These are phyloP conservation scores for Drechslera avenae DNA, from an alignment of 2,329 filamentous ascomycete species.

Conservation along the genomic window DNA sequence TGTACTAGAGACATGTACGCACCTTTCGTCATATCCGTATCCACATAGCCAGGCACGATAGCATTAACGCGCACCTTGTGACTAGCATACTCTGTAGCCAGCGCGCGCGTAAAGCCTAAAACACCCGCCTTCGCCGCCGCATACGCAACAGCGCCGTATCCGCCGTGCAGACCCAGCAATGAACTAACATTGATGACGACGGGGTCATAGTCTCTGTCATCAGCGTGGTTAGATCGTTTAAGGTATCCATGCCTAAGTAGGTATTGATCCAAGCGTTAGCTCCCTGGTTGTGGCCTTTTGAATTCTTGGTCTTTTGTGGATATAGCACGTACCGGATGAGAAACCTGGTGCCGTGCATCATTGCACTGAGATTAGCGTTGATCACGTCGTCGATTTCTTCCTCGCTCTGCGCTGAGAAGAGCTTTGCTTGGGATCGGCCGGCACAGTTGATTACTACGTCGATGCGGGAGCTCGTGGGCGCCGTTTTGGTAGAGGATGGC, in stretches of 20 bases:
- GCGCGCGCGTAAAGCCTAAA: slow-evolving; percentile 70
- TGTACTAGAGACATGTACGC: slow-evolving; percentile 13
- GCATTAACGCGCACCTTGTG: slow-evolving; percentile 75
- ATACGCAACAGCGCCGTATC: slow-evolving; percentile 73
- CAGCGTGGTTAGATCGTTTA: too few relatives aligned
- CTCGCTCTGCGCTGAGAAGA: slow-evolving; percentile 63
- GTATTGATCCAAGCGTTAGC: too few relatives aligned
- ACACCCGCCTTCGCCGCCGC: slow-evolving; percentile 82
- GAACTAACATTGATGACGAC: slow-evolving; percentile 84
- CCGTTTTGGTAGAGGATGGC: not conserved
- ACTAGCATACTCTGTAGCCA: slow-evolving; percentile 66
- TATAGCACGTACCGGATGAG: slow-evolving; percentile 47
- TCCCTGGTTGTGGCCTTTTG: too few relatives aligned
- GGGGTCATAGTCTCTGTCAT: slow-evolving; percentile 11
- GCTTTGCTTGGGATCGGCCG: slow-evolving; percentile 69
- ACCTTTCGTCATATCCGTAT: slow-evolving; percentile 80
- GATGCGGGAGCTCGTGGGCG: slow-evolving; percentile 17
- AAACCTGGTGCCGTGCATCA: slow-evolving; percentile 65
- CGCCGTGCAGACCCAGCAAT: slow-evolving; percentile 71
- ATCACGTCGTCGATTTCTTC: slow-evolving; percentile 63
- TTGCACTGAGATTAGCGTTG: slow-evolving; percentile 71
- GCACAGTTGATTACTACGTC: slow-evolving; percentile 77
- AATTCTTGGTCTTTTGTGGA: slow-evolving; percentile 15
- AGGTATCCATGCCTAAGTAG: too few relatives aligned
- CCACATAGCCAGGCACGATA: slow-evolving; percentile 81